phyloP scores from a whole-genome alignment of 352 stramenopile species.

The Blastocystis sp. region DNA sequence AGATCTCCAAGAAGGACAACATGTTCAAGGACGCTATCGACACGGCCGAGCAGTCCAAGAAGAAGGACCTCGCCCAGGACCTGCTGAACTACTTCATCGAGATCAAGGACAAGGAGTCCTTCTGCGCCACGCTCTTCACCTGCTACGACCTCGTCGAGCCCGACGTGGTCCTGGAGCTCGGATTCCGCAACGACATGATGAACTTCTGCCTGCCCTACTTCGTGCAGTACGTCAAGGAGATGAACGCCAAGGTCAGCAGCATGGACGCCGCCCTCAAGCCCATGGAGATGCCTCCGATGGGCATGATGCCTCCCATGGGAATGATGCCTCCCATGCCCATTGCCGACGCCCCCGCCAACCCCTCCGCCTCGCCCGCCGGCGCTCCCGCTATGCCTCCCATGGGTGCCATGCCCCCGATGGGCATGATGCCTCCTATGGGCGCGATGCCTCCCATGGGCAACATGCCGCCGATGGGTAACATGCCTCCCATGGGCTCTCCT shows the following conservation, averaged over 20 bases:
- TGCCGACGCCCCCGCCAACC: slow-evolving; percentile 49
- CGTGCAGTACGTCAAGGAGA: slow-evolving; percentile 96
- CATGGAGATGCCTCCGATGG: slow-evolving; percentile 67
- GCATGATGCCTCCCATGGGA: slow-evolving; percentile 63
- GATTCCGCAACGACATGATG: slow-evolving; percentile 95
- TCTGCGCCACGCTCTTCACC: slow-evolving; percentile 94
- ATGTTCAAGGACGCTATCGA: slow-evolving; percentile 99
- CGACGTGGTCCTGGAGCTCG: slow-evolving; percentile 96
- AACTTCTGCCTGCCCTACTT: slow-evolving; percentile 99
- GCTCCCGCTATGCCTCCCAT: slow-evolving; percentile 24
- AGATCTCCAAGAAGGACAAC: slow-evolving; percentile 97
- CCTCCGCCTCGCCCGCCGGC: slow-evolving; percentile 18
- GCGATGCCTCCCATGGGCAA: background rate
- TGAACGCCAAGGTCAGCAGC: slow-evolving; percentile 87
- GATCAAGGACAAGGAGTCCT: slow-evolving; percentile 95
- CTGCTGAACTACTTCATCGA: slow-evolving; percentile 98
- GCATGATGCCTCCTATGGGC: slow-evolving; percentile 2
- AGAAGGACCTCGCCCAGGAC: slow-evolving; percentile 90
- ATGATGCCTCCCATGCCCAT: slow-evolving; percentile 69
- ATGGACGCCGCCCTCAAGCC: slow-evolving; percentile 76
- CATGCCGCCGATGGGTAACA: slow-evolving; percentile 63
- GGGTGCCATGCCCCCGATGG: slow-evolving; percentile 4
- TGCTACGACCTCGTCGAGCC: slow-evolving; percentile 92
- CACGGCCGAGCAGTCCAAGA: slow-evolving; percentile 90
- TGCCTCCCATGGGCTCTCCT: slow-evolving; percentile 62